These are phyloP conservation scores for Phaffia tasmanica DNA, from an alignment of 768 basidiomycete genomes.

Conservation along the genomic window DNA sequence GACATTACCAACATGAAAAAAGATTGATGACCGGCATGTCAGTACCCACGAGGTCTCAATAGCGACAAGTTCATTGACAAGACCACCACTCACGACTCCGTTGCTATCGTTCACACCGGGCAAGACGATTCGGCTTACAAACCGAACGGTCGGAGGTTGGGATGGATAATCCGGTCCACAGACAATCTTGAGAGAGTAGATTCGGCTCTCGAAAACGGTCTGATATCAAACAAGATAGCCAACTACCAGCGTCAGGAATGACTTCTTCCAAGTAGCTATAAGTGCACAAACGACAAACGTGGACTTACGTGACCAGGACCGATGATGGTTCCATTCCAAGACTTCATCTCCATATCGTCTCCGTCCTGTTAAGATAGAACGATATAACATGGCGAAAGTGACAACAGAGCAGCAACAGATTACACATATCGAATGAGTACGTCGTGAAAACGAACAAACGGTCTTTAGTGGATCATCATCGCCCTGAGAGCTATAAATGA, in stretches of 20 bases:
- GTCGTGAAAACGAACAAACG: neutral
- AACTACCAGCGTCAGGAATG: neutral
- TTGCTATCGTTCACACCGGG: constrained; percentile 70
- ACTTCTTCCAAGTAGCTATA: neutral
- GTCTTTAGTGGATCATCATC: neutral
- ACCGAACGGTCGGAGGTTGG: constrained; percentile 47
- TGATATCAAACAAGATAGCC: constrained; percentile 35
- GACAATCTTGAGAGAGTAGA: constrained; percentile 84
- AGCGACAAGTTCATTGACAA: neutral
- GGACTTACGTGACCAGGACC: constrained; percentile 85
- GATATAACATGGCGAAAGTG: neutral
- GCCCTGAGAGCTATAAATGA: neutral
- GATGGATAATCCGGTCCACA: constrained; percentile 46
- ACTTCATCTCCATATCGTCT: constrained; percentile 93
- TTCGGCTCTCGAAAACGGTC: constrained; percentile 98
- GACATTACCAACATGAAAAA: neutral
- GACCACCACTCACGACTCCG: constrained; percentile 45
- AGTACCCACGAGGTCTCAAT: neutral
- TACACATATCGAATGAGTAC: neutral
- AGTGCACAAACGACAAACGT: neutral
- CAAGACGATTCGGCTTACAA: constrained; percentile 80
- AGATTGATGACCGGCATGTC: constrained; percentile 6
- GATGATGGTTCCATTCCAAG: constrained; percentile 99
- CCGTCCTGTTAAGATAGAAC: constrained; percentile 44
- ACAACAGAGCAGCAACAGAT: neutral